Evolutionary conservation across 805 yeast genomes (phyloP), one percentile per base, ranked within the genome.

Genomic region (Yarrowia sp.): DNA sequence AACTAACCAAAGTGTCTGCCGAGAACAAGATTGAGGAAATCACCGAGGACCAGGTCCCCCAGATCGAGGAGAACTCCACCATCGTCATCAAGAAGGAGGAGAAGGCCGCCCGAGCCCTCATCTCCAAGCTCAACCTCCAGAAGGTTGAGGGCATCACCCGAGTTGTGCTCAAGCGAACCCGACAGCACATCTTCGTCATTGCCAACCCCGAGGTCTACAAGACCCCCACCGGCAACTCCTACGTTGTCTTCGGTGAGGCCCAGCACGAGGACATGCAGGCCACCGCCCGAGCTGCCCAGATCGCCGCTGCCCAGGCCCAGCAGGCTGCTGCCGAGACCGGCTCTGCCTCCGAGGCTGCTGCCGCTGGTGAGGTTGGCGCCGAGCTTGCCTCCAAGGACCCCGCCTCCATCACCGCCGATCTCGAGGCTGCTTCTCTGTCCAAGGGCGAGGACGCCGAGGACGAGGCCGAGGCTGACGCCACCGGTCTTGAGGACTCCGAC

Each of bases 161-260:
- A 81, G 98, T 94, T 74, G 91, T 97, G 70, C 88, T 93, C 85
- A 90, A 87, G 81, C 90, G 86, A 82, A 86, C 89, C 80, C 91
- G 92, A 77, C 89, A 90, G 85, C 84, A 87, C 76, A 87, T 91
- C 75, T 84, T 87, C 77, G 96, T 94, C 74, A 89, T 93, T 79
- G 94, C 90, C 76, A 76, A 78, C 69, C 99, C 99, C 77, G 97
- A 91, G 71, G 98, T 94, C 65, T 93, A 81, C 96, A 90, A 83
- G 80, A 86, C 97, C 66, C 83, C 86, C 67, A 88, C 96, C 74
- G 81, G 84, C 66, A 97, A 97, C 75, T 87, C 96, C 70, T 94
- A 88, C 83, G 86, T 93, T 71, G 97, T 93, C 69, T 92, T 93
- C 72, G 99, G 99, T 80, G 97, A 92, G 80, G 96, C 97, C 75